phyloP scores from a whole-genome alignment of 352 stramenopile genomes.

The Globisporangium canariense region DNA sequence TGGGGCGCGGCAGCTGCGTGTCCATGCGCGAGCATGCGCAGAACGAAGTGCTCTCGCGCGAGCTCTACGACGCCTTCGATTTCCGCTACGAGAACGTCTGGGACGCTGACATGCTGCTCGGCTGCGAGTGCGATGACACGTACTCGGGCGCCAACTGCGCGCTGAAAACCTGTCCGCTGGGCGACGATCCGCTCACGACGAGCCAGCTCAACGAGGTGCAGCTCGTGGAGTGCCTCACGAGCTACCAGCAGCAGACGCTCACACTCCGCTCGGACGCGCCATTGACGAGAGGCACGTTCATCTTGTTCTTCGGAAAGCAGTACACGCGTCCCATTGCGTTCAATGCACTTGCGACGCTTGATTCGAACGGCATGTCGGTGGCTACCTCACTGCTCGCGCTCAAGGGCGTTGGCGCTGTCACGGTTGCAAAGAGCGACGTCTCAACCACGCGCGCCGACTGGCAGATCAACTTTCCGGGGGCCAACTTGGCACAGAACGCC shows the following conservation, averaged over 20 bases:
- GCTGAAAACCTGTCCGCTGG: slow-evolving; percentile 55
- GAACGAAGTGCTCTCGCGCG: slow-evolving; percentile 42
- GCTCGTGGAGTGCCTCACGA: slow-evolving; percentile 51
- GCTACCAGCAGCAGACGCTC: slow-evolving; percentile 58
- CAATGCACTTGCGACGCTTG: slow-evolving; percentile 39
- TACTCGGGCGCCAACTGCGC: slow-evolving; percentile 51
- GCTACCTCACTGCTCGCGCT: slow-evolving; percentile 43
- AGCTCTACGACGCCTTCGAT: slow-evolving; percentile 41
- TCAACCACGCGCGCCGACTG: slow-evolving; percentile 38
- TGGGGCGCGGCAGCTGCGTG: slow-evolving; percentile 53
- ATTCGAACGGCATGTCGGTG: slow-evolving; percentile 49
- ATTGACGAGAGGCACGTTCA: slow-evolving; percentile 53
- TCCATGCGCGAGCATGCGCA: slow-evolving; percentile 61
- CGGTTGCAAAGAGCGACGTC: slow-evolving; percentile 31
- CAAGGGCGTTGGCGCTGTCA: slow-evolving; percentile 31
- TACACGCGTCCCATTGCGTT: slow-evolving; percentile 64
- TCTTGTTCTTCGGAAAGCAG: slow-evolving; percentile 55
- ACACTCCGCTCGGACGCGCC: slow-evolving; percentile 39
- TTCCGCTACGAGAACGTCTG: slow-evolving; percentile 56
- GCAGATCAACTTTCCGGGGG: slow-evolving; percentile 44
- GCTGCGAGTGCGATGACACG: slow-evolving; percentile 69
- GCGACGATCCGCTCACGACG: slow-evolving; percentile 69
- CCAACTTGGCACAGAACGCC: slow-evolving; percentile 47
- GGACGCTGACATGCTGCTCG: slow-evolving; percentile 75
- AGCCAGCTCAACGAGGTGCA: slow-evolving; percentile 62